These are phyloP conservation scores for Tetrastigma voinierianum DNA, from an alignment of 164 flowering plant species.

Conservation along the genomic window DNA sequence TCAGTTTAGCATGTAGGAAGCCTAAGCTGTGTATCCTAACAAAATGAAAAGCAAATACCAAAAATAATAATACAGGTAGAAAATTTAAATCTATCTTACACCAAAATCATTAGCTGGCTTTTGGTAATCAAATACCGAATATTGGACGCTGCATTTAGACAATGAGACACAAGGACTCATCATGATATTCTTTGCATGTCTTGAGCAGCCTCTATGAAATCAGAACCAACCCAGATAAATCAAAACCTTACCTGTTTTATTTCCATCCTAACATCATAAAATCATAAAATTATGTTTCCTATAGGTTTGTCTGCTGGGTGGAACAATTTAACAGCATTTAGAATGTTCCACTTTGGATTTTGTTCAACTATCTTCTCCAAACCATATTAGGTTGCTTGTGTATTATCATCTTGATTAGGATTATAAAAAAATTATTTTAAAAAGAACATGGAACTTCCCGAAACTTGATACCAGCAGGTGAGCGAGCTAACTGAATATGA, in stretches of 20 bases:
- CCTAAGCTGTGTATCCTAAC: not conserved
- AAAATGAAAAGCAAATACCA: not conserved
- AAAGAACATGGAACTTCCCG: not conserved
- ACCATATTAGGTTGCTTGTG: conserved; percentile 65
- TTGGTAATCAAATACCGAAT: conserved; percentile 63
- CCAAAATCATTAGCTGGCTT: conserved; percentile 87
- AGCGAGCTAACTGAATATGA: not conserved
- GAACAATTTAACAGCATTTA: conserved; percentile 71
- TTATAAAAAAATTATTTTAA: conserved; percentile 3
- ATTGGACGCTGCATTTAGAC: conserved; percentile 85
- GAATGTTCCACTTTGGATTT: conserved; percentile 59
- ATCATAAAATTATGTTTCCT: not conserved
- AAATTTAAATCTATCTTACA: conserved; percentile 26
- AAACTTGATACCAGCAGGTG: not conserved
- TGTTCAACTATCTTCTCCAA: conserved; percentile 83
- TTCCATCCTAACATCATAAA: not conserved
- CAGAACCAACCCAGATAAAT: conserved; percentile 8
- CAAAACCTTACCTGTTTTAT: not conserved
- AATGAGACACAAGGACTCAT: conserved; percentile 74
- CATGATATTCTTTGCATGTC: conserved; percentile 93
- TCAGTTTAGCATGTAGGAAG: conserved; percentile 4
- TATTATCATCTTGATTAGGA: conserved; percentile 34
- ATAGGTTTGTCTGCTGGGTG: conserved; percentile 78
- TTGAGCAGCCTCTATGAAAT: conserved; percentile 67
- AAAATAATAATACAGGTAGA: not conserved